A percentile compares a stretch with the other conserved stretches of the same genome.
phyloP scores from a whole-genome alignment of 345 rosid genomes.

The Salix purpurea region DNA sequence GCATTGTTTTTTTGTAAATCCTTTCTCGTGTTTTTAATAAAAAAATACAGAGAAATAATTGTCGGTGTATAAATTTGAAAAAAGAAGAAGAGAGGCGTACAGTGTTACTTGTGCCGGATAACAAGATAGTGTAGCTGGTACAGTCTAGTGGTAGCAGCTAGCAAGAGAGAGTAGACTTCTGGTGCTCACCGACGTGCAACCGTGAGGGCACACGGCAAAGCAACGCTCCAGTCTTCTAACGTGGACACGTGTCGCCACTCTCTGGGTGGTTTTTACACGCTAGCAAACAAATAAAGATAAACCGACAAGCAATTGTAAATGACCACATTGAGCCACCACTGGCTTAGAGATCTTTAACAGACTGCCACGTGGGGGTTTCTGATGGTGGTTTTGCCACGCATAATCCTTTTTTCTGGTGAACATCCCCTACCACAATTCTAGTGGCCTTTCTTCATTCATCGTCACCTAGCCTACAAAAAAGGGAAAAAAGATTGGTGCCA shows the following conservation, averaged over 20 bases:
- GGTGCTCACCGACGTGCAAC: slow-evolving; percentile 26
- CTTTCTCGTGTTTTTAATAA: background rate
- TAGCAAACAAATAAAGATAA: background rate
- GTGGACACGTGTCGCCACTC: slow-evolving; percentile 12
- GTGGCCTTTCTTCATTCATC: background rate
- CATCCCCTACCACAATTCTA: background rate
- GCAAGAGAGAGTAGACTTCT: background rate
- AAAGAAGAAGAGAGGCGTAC: too few species aligned
- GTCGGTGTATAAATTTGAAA: background rate
- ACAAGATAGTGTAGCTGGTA: background rate
- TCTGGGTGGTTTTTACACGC: background rate
- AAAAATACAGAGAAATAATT: too few species aligned
- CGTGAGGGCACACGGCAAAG: slow-evolving; percentile 35
- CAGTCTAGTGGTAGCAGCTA: background rate
- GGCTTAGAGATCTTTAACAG: background rate
- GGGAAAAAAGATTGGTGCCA: background rate
- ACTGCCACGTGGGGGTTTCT: slow-evolving; percentile 24
- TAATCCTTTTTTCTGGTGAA: background rate
- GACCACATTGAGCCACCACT: slow-evolving; percentile 23
- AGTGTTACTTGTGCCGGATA: slow-evolving; percentile 15
- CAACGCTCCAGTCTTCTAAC: slow-evolving; percentile 5
- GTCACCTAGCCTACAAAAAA: background rate
- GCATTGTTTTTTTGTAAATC: too few species aligned
- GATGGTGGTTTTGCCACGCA: slow-evolving; percentile 7
- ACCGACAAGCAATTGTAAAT: slow-evolving; percentile 26